These are phyloP conservation scores for Leccinum longicurvipes DNA, from an alignment of 768 basidiomycete species.

Conservation along the genomic window DNA sequence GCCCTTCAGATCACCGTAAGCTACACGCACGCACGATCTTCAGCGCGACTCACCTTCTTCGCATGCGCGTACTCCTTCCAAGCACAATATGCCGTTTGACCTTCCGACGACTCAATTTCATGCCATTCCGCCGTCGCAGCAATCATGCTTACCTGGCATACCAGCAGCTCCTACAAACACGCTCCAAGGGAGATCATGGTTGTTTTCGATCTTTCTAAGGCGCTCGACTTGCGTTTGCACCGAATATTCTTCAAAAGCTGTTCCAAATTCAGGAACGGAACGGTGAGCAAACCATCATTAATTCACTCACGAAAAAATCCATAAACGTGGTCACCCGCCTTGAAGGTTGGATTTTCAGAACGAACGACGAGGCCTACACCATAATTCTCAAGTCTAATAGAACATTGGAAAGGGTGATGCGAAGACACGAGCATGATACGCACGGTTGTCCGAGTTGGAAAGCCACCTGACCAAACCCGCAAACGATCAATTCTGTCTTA, in stretches of 20 bases:
- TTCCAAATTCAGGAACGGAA: constrained; percentile 39
- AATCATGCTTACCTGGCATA: constrained; percentile 22
- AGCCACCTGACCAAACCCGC: not conserved
- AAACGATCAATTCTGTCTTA: not conserved
- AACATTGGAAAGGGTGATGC: too few species aligned
- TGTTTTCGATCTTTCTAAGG: constrained; percentile 23
- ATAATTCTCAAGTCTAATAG: constrained; percentile 29
- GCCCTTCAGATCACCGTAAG: constrained; percentile 30
- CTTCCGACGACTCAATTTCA: constrained; percentile 5
- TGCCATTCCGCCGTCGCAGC: constrained; percentile 2
- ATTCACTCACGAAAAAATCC: constrained; percentile 30
- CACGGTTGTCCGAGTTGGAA: constrained; percentile 18
- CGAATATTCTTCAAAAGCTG: constrained; percentile 22
- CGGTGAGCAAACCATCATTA: constrained; percentile 36
- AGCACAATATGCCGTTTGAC: constrained; percentile 22
- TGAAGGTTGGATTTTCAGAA: constrained; percentile 9
- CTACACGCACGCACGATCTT: too few species aligned
- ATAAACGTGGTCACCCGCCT: constrained; percentile 6
- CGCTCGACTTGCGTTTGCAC: not conserved
- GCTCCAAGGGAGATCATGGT: constrained; percentile 29
- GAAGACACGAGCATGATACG: not conserved
- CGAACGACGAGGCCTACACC: constrained; percentile 34
- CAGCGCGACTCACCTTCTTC: constrained; percentile 20
- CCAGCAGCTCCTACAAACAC: constrained; percentile 31
- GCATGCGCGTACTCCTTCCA: constrained; percentile 20